A percentile compares a stretch with the other conserved stretches of the same genome.
Evolutionary conservation across 495 filamentous ascomycete species (phyloP).

Genomic region (Aspergillus coremiiformis): DNA sequence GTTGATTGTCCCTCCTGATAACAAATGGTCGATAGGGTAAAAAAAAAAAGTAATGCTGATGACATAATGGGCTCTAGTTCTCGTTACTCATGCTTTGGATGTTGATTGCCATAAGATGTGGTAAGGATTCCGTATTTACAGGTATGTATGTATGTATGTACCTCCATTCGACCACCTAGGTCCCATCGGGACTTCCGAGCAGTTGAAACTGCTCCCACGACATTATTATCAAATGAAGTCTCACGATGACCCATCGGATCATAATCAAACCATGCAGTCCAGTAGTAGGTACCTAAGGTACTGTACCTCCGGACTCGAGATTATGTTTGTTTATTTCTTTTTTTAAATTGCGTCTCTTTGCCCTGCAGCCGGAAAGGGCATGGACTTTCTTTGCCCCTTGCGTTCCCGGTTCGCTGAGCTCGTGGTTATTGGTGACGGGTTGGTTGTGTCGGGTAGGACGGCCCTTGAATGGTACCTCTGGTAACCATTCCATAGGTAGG

Average conservation of each 20-base stretch:
- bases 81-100: not conserved
- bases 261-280: not conserved
- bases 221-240: not conserved
- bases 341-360: constrained; percentile 14
- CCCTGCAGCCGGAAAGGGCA: constrained; percentile 13
- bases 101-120: not conserved
- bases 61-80: not conserved
- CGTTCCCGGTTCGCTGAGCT: constrained; percentile 14
- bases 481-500: no score
- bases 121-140: not conserved
- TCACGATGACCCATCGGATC: not conserved
- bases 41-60: not conserved
- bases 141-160: not conserved
- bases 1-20: not conserved
- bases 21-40: not conserved
- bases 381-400: constrained; percentile 12
- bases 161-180: no score
- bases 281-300: not conserved
- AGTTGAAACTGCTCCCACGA: not conserved
- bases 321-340: not conserved
- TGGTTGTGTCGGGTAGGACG: constrained; percentile 8
- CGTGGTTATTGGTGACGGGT: constrained; percentile 12
- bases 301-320: not conserved
- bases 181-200: not conserved
- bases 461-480: constrained; percentile 1